Evolutionary conservation across 208 protist genomes (phyloP).

Genomic region (Wallacemonas collosoma): DNA sequence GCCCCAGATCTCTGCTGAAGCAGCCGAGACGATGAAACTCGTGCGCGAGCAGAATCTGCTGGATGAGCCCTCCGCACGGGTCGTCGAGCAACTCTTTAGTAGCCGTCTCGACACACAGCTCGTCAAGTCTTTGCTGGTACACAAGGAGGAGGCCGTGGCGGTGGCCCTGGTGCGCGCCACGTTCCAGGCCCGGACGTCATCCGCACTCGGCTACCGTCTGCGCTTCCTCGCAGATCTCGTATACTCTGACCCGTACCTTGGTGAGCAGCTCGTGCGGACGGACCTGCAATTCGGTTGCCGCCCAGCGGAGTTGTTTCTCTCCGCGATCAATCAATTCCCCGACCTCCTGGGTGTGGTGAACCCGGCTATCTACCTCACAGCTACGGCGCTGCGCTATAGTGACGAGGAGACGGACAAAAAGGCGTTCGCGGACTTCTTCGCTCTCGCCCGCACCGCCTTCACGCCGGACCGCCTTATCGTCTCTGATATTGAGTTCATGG

Average conservation of each 20-base stretch:
- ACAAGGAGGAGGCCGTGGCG: conserved; percentile 54
- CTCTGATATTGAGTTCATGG: conserved; percentile 60
- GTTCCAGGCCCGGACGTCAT: conserved; percentile 37
- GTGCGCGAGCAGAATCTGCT: conserved; percentile 68
- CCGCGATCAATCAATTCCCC: conserved; percentile 39
- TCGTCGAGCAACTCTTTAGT: conserved; percentile 82
- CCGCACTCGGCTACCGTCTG: conserved; percentile 67
- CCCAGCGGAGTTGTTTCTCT: conserved; percentile 58
- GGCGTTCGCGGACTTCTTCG: conserved; percentile 68
- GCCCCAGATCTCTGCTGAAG: conserved; percentile 66
- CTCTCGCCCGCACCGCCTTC: conserved; percentile 46
- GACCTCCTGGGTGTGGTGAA: conserved; percentile 54
- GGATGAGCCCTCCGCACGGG: conserved; percentile 54
- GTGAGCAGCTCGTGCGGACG: conserved; percentile 47
- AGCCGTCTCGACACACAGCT: conserved; percentile 60
- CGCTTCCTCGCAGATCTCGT: conserved; percentile 84
- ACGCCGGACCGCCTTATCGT: conserved; percentile 64
- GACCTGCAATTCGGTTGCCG: conserved; percentile 51
- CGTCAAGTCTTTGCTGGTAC: conserved; percentile 53
- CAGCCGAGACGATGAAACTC: conserved; percentile 61
- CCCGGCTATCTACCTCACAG: conserved; percentile 77
- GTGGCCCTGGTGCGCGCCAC: conserved; percentile 61
- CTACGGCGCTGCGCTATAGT: conserved; percentile 69
- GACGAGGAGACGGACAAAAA: conserved; percentile 40
- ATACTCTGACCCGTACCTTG: conserved; percentile 39